Base-by-base conservation (phyloP, 2,329 filamentous ascomycete species). In the Talaromyces sp. region DNA sequence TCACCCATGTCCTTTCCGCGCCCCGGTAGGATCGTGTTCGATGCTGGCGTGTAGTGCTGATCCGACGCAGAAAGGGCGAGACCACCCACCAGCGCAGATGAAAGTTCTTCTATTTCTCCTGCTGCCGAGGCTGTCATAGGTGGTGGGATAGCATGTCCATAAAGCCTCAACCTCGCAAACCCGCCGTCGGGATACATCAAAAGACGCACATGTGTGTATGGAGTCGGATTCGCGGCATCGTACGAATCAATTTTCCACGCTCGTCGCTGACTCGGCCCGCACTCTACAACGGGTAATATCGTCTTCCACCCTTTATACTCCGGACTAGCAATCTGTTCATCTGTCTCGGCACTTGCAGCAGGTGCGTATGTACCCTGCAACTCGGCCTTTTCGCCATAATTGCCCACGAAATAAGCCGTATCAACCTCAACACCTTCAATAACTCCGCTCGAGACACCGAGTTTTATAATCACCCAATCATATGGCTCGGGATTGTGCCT, bases 391-490 rank as follows among this genome's bases (percentile, higher is more conserved):
- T 80, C 79, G 53, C 77, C 80, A 66, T 80, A 80, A 67, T 82
- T 82, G n/a, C 80, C 80, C 17, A 75, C 73, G 65, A 82, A 82
- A 68, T 77, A 76, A 0, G 77, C 76, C 5, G 80, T 82, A 69
- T 82, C 78, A 34, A 82, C 74, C 69, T 82, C 80, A 3, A 82
- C 72, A 19, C 79, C 80, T 31, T 77, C 72, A 40, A 81, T 77
- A 1, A 71, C 65, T 8, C 75, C 78, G 47, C 73, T 73, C 22
- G 72, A 81, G 0, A 85, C 84, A n/a, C 85, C 85, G 0, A 88
- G 80, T 53, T 83, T 80, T 66, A 88, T 80, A 6, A 88, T 81
- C 0, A 85, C 85, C 84, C 84, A 88, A 75, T 89, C 86, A 68
- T 82, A 86, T 11, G 82, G 80, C 45, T 81, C 80, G 0, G 80